Evolutionary conservation across 192 early-diverging fungal genomes (phyloP).

Genomic region (Umbelopsis sp.): DNA sequence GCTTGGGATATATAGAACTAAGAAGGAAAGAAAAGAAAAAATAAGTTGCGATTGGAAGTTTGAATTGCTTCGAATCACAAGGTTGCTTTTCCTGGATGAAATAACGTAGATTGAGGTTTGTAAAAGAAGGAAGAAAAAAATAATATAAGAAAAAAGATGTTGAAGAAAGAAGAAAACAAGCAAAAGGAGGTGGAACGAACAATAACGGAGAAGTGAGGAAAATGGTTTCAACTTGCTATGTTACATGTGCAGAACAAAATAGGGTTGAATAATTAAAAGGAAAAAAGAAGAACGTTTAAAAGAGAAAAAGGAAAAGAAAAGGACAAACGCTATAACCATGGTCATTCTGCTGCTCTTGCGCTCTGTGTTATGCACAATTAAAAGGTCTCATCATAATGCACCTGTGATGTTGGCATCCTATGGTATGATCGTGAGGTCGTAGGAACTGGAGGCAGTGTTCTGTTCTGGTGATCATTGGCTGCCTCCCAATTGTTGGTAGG

Average conservation of each 20-base stretch:
- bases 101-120: neutral
- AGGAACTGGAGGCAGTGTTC: slow-evolving; percentile 15
- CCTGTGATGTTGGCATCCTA: slow-evolving; percentile 11
- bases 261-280: slow-evolving; percentile 17
- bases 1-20: slow-evolving; percentile 17
- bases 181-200: neutral
- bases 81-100: neutral
- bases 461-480: slow-evolving; percentile 16
- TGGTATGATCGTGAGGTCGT: slow-evolving; percentile 15
- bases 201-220: neutral
- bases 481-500: slow-evolving; percentile 8
- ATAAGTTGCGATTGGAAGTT: neutral
- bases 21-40: neutral
- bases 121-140: slow-evolving; percentile 2
- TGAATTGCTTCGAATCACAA: neutral
- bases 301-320: neutral
- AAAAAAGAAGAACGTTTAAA: neutral
- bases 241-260: slow-evolving; percentile 21
- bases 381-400: neutral
- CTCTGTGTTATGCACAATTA: slow-evolving; percentile 10
- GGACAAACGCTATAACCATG: neutral
- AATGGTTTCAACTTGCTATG: slow-evolving; percentile 14
- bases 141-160: neutral
- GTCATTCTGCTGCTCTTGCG: slow-evolving; percentile 5
- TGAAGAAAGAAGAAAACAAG: neutral